Percentiles rank a stretch among this genome's conserved stretches.
phyloP scores from a whole-genome alignment of 106 monocot genomes.

The Posidonia australis region DNA sequence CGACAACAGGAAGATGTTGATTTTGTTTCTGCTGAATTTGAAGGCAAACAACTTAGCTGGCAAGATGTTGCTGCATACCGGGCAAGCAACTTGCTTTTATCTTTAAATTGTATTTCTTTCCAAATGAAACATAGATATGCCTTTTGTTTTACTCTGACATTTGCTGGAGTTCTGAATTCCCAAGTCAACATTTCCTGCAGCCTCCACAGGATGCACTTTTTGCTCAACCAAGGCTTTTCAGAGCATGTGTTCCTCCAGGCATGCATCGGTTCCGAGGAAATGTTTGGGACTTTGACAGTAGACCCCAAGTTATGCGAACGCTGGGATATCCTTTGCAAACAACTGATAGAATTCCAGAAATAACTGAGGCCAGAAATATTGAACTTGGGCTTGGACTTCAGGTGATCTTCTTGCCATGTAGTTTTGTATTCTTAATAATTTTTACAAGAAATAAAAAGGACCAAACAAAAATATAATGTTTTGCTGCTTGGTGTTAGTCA shows the following conservation, averaged over 20 bases:
- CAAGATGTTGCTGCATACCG: slow-evolving; percentile 82
- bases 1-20: slow-evolving; percentile 92
- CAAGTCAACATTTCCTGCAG: slow-evolving; percentile 24
- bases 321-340: slow-evolving; percentile 70
- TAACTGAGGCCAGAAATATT: slow-evolving; percentile 91
- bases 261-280: slow-evolving; percentile 98
- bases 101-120: background rate
- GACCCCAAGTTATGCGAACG: slow-evolving; percentile 61
- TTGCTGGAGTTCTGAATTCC: background rate
- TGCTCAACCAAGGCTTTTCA: slow-evolving; percentile 88
- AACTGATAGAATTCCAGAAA: slow-evolving; percentile 84
- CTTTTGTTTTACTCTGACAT: background rate
- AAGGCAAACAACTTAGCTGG: slow-evolving; percentile 70
- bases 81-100: slow-evolving; percentile 22
- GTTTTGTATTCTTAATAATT: background rate
- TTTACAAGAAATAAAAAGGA: background rate
- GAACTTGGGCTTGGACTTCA: slow-evolving; percentile 98
- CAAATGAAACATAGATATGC: background rate
- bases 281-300: slow-evolving; percentile 88
- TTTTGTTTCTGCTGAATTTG: slow-evolving; percentile 93
- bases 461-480: background rate
- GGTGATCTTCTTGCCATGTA: slow-evolving; percentile 29
- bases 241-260: slow-evolving; percentile 96
- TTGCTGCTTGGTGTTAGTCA: background rate
- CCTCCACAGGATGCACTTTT: slow-evolving; percentile 96